Evolutionary conservation across 2,329 filamentous ascomycete species (phyloP).

Genomic region (Stachybotrys chartarum): DNA sequence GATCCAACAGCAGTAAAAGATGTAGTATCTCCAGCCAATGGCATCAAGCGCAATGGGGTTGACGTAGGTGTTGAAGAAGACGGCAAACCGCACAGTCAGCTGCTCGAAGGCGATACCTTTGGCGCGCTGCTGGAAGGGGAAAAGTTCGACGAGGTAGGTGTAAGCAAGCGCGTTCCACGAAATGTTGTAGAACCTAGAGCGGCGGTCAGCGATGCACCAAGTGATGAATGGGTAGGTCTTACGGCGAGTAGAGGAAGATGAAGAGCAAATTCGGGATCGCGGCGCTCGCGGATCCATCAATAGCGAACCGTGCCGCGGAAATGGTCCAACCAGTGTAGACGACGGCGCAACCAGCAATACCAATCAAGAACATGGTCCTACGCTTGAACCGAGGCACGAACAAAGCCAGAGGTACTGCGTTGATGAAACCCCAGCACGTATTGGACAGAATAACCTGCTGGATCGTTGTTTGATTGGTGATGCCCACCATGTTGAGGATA

Average conservation of each 20-base stretch:
- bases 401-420: conserved; percentile 30
- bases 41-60: conserved; percentile 13
- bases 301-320: conserved; percentile 19
- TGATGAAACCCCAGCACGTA: conserved; percentile 33
- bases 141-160: conserved; percentile 13
- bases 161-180: conserved; percentile 43
- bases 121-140: conserved; percentile 12
- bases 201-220: neutral
- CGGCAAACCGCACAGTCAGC: conserved; percentile 8
- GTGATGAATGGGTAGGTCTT: neutral
- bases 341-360: conserved; percentile 15
- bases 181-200: conserved; percentile 40
- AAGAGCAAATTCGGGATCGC: conserved; percentile 23
- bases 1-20: conserved; percentile 7
- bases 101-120: conserved; percentile 12
- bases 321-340: conserved; percentile 24
- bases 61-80: conserved; percentile 13
- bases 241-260: conserved; percentile 36
- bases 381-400: conserved; percentile 30
- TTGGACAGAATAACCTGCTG: conserved; percentile 17
- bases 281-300: conserved; percentile 14
- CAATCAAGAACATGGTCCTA: conserved; percentile 19
- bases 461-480: conserved; percentile 21
- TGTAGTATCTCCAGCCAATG: conserved; percentile 11
- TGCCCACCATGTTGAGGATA: conserved; percentile 26